Conservation (phyloP, 2,329 filamentous ascomycete species). For the Pestalotiopsis sp. region DNA sequence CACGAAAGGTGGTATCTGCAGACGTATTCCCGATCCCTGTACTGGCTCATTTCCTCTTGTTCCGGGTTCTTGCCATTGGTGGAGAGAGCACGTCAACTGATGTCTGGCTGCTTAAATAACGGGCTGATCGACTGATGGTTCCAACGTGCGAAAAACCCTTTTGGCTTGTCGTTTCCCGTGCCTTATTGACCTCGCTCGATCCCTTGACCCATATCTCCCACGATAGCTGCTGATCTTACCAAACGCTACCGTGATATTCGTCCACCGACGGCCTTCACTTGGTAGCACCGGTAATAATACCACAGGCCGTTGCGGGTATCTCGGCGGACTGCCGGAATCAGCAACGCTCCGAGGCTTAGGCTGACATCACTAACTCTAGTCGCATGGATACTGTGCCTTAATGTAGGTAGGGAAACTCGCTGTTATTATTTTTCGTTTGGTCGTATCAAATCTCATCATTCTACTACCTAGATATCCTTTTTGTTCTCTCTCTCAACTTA, state of each 20-base stretch:
- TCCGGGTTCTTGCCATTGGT: neutral
- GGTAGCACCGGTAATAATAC: neutral
- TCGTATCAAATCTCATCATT: neutral
- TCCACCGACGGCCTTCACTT: neutral
- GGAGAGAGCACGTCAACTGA: neutral
- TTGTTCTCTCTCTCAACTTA: neutral
- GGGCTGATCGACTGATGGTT: neutral
- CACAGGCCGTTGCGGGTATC: neutral
- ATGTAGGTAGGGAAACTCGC: neutral
- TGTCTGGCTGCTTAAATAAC: neutral
- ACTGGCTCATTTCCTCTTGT: neutral
- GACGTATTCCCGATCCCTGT: neutral
- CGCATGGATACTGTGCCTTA: neutral
- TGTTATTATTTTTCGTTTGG: neutral
- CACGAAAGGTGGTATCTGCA: neutral
- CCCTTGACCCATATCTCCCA: neutral
- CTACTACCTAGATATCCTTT: neutral
- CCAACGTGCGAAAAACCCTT: neutral
- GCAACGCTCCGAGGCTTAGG: neutral
- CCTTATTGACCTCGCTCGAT: neutral
- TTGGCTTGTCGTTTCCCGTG: neutral
- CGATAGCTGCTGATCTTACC: neutral
- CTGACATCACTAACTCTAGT: constrained; percentile 2
- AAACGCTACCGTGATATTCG: neutral
- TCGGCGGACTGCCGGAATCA: neutral